Evolutionary conservation across 768 basidiomycete genomes (phyloP).

Genomic region (Auriculariales sp.): DNA sequence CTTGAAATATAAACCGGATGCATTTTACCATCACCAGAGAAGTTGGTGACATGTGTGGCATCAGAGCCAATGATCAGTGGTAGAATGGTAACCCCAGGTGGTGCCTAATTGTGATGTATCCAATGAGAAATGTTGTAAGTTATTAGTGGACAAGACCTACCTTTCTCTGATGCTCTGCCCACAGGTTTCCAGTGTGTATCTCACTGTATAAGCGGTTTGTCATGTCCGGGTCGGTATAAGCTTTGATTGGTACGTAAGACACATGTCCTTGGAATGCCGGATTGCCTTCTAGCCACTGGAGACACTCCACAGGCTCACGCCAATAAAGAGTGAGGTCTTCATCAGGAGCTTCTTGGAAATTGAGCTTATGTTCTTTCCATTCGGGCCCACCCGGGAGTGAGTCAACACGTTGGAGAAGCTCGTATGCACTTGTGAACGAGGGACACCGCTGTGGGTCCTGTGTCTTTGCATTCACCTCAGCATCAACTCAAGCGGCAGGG

Average conservation of each 20-base stretch:
- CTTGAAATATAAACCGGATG: neutral
- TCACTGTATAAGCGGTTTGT: neutral
- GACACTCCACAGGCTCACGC: slow-evolving; percentile 4
- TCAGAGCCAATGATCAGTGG: neutral
- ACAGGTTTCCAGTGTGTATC: slow-evolving; percentile 1
- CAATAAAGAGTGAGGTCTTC: neutral
- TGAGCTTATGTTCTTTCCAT: neutral
- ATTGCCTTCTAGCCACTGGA: neutral
- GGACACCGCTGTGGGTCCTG: neutral
- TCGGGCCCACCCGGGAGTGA: neutral
- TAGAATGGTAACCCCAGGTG: neutral
- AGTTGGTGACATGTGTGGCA: neutral
- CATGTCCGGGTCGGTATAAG: neutral
- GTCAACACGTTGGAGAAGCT: neutral
- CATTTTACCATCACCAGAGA: neutral
- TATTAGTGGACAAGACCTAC: no score
- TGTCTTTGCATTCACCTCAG: neutral
- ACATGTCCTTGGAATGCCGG: slow-evolving; percentile 1
- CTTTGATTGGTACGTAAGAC: neutral
- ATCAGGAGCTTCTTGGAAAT: neutral
- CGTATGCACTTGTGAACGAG: neutral
- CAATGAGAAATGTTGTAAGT: no score
- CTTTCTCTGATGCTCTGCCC: neutral
- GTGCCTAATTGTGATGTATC: no score
- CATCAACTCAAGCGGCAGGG: neutral